Evolutionary conservation across 306 rosid species (phyloP), one percentile per base, ranked within the genome.

Genomic region (Alnus rubra): DNA sequence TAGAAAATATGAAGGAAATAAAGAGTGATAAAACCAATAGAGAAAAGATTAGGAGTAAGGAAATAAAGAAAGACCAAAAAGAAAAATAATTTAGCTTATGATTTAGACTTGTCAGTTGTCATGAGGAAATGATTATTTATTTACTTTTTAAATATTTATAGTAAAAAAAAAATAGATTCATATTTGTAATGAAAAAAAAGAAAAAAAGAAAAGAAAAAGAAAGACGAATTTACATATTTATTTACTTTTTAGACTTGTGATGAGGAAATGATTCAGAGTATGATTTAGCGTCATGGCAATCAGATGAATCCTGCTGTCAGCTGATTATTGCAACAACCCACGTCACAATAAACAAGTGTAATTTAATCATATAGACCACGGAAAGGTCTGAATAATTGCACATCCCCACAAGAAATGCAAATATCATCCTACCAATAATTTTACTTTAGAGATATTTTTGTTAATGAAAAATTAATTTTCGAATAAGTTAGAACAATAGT

Each of bases 261-360:
- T 53, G 59, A 53, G 59, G 59, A 53, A 53, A 53, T 53, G 59
- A 53, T 53, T 53, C 59, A 53, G 19, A 16, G 59, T 16, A 53
- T 53, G 28, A 53, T 53, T 18, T 53, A 53, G 2, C 1, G 19
- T n/a, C 4, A 55, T 19, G 62, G 62, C 62, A 55, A 55, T 55
- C 3, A 55, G 62, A 35, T 75, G 48, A 74, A 69, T 70, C 18
- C 47, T 60, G 39, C 47, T 60, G 39, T 70, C 77, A 69, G 76
- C 60, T 74, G 44, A 81, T 77, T 74, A 80, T 80, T 88, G 75
- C 76, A 70, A 69, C 81, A 74, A 75, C 78, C 62, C 75, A 82
- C 73, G 60, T 65, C 48, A 75, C 74, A 75, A 74, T 65, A 75
- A 62, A 59, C 50, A 73, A 82, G 31, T 53, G n/a, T 45, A 42